Evolutionary conservation across 352 stramenopile genomes (phyloP), one percentile per base, ranked within the genome.

Genomic region (Phytophthora idaei): DNA sequence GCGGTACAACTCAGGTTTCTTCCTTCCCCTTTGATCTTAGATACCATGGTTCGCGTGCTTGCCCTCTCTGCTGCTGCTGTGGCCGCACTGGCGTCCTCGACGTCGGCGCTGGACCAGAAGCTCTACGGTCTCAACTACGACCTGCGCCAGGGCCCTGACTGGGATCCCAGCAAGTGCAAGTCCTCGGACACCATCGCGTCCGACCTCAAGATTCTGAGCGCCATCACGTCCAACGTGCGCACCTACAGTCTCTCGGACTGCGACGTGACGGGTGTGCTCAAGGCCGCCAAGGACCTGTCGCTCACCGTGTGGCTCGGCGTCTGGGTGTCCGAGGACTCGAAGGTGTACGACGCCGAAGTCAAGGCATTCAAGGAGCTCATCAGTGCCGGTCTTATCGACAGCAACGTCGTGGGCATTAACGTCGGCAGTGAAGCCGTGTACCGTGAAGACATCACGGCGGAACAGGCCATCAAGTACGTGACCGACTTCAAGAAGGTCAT

Each of bases 101-200:
- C 80, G 5, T 57, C 61, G n/a, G 85, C 85, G 61, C 71, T 93
- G 48, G 83, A 93, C 73, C 74, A 89, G 73, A 66, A 79, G 69
- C 77, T 95, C 57, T 90, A 92, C 61, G 87, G 87, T 4, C 56
- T 95, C 69, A 95, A 95, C 77, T 95, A 92, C 71, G 86, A 95
- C 67, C 64, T 92, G 62, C 87, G 87, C 44, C 81, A 90, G 49
- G 85, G 85, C 27, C 61, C 87, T 0, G 87, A 95, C 83, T 95
- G 85, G 85, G 87, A 90, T 58, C 28, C 85, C 14, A 73, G 58
- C 69, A 91, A 90, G 72, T 95, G 87, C 82, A 95, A 95, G 74
- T 64, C 61, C 25, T 62, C 70, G n/a, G 29, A 57, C 17, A 86
- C 81, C 50, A 90, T 95, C 69, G 80, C 80, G 17, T 57, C 76